Evolutionary conservation across 257 asterid species (phyloP).

Genomic region (Striga asiatica): DNA sequence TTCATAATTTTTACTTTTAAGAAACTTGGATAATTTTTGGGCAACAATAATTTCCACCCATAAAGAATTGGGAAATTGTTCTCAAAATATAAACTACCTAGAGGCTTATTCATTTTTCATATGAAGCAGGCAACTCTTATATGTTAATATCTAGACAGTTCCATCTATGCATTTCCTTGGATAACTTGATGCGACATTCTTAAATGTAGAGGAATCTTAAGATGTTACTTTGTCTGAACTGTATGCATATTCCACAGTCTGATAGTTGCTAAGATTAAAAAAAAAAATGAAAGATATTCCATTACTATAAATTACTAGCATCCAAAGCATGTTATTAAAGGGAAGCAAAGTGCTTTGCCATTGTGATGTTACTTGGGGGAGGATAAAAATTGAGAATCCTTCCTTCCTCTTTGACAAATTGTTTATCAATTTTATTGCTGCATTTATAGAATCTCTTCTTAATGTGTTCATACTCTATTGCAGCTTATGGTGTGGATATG

Average conservation of each 20-base stretch:
- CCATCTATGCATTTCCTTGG: not conserved
- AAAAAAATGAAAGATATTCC: too few relatives aligned
- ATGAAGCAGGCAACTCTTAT: not conserved
- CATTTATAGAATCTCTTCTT: conserved; percentile 10
- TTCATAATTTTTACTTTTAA: not conserved
- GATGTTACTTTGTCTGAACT: not conserved
- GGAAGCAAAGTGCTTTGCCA: not conserved
- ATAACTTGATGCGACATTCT: conserved; percentile 4
- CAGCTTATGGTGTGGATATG: conserved; percentile 99
- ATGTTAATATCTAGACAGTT: not conserved
- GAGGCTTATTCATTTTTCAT: not conserved
- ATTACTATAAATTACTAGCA: not conserved
- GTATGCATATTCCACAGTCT: not conserved
- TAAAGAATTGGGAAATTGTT: not conserved
- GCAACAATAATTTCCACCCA: not conserved
- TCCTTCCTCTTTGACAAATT: conserved; percentile 4
- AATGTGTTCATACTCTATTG: conserved; percentile 20
- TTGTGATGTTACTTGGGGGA: not conserved
- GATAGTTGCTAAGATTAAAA: not conserved
- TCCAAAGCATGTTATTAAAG: not conserved
- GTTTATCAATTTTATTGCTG: conserved; percentile 2
- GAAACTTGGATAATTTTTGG: not conserved
- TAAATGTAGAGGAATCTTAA: not conserved
- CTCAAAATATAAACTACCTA: not conserved
- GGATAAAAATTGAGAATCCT: not conserved